Evolutionary conservation across 257 asterid species (phyloP), one percentile per base, ranked within the genome.

Genomic region (Salvia miltiorrhiza): DNA sequence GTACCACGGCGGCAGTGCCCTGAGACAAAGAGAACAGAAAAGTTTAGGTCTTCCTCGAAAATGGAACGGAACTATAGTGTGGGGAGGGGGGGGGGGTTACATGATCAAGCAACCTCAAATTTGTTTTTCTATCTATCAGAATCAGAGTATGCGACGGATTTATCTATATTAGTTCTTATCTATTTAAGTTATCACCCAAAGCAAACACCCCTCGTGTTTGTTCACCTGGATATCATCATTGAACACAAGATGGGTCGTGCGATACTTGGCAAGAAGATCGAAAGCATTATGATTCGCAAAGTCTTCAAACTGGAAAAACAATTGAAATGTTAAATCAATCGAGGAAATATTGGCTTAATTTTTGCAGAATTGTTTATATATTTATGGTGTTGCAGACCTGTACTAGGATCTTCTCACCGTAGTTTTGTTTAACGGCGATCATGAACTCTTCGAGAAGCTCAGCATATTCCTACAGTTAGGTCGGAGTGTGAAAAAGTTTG

Each of bases 1-100:
- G 86, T 72, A 92, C 98, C 61, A 89, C 97, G 19, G 98, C 81
- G 64, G 98, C 98, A 9, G 96, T 92, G 21, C 98, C 98, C 98
- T 92, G 87, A 65, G 17, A 30, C 37, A 33, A 23, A 4, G 5
- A 58, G 13, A 16, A 5, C 35, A 80, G 49, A 37, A 33, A 62
- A 41, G 23, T 37, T 35, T 21, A 43, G 45, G 58, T 69, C 55
- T 30, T 62, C 49, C 60, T 52, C 16, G 50, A 64, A 56, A 50
- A 47, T 14, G 16, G 32, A 35, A 58, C 23, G 56, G 3, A 60
- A 8, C 40, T 35, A 35, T 35, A 35, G 6, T 2, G 40, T 6
- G 9, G 2, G n/a, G n/a, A n/a, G n/a, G n/a, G n/a, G n/a, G n/a
- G n/a, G n/a, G n/a, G n/a, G 40, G 2, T 35, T 35, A 35, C 40